Evolutionary conservation across 2,329 filamentous ascomycete genomes (phyloP).

Genomic region (Colletotrichum shisoi): DNA sequence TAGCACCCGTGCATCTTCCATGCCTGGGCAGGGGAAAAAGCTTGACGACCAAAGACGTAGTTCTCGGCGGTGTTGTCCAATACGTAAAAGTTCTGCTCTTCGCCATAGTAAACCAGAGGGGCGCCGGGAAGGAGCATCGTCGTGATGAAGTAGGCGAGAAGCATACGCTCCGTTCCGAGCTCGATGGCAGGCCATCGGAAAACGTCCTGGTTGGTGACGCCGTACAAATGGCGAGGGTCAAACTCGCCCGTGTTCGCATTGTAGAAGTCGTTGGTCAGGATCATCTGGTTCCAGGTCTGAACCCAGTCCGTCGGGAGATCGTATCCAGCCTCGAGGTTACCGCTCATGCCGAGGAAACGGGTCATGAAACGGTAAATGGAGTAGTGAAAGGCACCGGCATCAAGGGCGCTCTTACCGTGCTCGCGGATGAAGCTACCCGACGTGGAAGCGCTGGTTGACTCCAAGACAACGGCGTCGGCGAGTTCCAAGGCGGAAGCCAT

Average conservation of each 20-base stretch:
- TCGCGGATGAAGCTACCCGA: constrained; percentile 61
- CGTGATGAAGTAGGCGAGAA: constrained; percentile 66
- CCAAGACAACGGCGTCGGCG: constrained; percentile 39
- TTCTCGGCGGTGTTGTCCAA: constrained; percentile 70
- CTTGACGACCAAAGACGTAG: constrained; percentile 70
- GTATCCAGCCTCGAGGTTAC: constrained; percentile 46
- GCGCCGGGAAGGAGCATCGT: constrained; percentile 68
- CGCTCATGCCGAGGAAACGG: constrained; percentile 47
- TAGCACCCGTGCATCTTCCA: constrained; percentile 74
- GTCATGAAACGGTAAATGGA: constrained; percentile 46
- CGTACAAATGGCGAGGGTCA: constrained; percentile 71
- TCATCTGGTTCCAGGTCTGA: constrained; percentile 63
- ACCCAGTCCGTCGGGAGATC: constrained; percentile 52
- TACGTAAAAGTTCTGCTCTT: constrained; percentile 71
- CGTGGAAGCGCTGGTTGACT: constrained; percentile 34
- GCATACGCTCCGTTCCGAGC: constrained; percentile 64
- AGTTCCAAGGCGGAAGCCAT: constrained; percentile 37
- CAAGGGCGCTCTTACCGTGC: constrained; percentile 58
- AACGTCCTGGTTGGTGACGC: constrained; percentile 71
- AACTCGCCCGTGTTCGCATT: constrained; percentile 68
- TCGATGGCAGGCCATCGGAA: constrained; percentile 69
- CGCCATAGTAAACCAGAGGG: constrained; percentile 67
- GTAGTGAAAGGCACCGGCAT: constrained; percentile 55
- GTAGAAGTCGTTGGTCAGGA: constrained; percentile 66
- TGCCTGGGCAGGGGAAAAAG: constrained; percentile 67